These are phyloP conservation scores for Hortiboletus flavorubellus DNA, from an alignment of 768 basidiomycete genomes.

Conservation along the genomic window DNA sequence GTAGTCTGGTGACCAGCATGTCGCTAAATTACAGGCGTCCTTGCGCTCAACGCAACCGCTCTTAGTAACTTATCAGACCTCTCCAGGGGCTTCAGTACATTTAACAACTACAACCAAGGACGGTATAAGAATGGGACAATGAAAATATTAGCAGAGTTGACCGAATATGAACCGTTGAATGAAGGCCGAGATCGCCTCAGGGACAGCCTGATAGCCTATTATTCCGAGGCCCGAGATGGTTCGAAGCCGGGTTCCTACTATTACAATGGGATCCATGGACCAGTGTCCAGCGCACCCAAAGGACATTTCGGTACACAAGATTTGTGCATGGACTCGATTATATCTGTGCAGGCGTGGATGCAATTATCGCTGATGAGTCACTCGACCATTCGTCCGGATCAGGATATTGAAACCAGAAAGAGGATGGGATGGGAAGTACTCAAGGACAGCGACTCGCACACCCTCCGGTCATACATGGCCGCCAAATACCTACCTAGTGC, in stretches of 20 bases:
- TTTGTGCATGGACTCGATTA: conserved; percentile 7
- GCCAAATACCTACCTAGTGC: conserved; percentile 20
- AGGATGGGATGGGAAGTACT: conserved; percentile 27
- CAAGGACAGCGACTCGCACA: conserved; percentile 25
- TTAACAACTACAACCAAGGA: background rate
- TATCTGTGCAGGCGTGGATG: conserved; percentile 18
- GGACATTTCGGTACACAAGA: conserved; percentile 3
- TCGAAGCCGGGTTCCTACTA: conserved; percentile 7
- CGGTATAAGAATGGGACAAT: conserved; percentile 25
- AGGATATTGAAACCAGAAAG: conserved; percentile 17
- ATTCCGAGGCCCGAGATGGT: conserved; percentile 9
- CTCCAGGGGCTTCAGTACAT: too few relatives aligned
- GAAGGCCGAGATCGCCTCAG: conserved; percentile 9
- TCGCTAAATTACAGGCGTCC: too few relatives aligned
- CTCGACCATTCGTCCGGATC: conserved; percentile 15
- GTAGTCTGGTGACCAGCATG: too few relatives aligned
- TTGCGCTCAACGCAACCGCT: too few relatives aligned
- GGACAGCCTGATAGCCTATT: conserved; percentile 23
- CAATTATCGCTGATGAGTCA: conserved; percentile 14
- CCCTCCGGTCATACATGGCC: conserved; percentile 23
- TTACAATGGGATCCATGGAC: conserved; percentile 5
- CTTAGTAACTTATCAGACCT: too few relatives aligned
- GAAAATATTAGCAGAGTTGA: conserved; percentile 31
- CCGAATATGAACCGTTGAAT: conserved; percentile 26
- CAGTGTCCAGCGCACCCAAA: background rate